phyloP scores from a whole-genome alignment of 2,329 filamentous ascomycete species.

The Clarireedia paspali region DNA sequence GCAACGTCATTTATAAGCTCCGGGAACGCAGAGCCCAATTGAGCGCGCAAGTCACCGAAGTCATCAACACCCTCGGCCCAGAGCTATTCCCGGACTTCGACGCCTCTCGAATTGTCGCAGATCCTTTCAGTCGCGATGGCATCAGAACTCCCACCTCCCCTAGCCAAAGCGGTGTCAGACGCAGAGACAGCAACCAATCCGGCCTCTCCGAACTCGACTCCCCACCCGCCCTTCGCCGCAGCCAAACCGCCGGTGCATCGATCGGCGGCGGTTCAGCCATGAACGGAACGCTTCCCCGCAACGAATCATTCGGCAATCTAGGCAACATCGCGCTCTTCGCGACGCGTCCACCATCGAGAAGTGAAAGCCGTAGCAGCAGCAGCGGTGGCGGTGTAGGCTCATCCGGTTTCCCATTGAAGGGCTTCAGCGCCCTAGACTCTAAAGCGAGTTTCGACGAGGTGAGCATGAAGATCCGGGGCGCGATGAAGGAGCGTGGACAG shows the following conservation, averaged over 20 bases:
- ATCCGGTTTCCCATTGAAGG: conserved; percentile 57
- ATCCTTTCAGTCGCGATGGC: conserved; percentile 35
- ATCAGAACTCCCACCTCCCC: conserved; percentile 20
- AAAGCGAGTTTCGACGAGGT: conserved; percentile 74
- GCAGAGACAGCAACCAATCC: conserved; percentile 44
- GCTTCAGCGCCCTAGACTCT: conserved; percentile 60
- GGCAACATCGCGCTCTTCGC: conserved; percentile 85
- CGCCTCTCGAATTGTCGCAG: conserved; percentile 59
- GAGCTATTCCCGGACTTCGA: conserved; percentile 98
- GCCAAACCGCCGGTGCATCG: conserved; percentile 17
- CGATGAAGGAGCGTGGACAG: conserved; percentile 72
- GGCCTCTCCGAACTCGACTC: conserved; percentile 26
- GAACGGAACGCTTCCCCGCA: conserved; percentile 53
- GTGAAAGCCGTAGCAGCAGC: conserved; percentile 61
- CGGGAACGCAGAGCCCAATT: conserved; percentile 65
- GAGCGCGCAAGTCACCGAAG: conserved; percentile 73
- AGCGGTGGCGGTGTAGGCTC: conserved; percentile 55
- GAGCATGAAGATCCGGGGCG: conserved; percentile 72
- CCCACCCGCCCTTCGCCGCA: conserved; percentile 25
- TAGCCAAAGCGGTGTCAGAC: conserved; percentile 20
- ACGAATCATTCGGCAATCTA: conserved; percentile 91
- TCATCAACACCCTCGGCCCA: conserved; percentile 92
- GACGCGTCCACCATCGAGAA: conserved; percentile 76
- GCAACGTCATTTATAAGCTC: conserved; percentile 75
- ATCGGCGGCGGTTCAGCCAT: conserved; percentile 25